phyloP scores from a whole-genome alignment of 1,284 basidiomycete genomes.

The Peniophora sp. region DNA sequence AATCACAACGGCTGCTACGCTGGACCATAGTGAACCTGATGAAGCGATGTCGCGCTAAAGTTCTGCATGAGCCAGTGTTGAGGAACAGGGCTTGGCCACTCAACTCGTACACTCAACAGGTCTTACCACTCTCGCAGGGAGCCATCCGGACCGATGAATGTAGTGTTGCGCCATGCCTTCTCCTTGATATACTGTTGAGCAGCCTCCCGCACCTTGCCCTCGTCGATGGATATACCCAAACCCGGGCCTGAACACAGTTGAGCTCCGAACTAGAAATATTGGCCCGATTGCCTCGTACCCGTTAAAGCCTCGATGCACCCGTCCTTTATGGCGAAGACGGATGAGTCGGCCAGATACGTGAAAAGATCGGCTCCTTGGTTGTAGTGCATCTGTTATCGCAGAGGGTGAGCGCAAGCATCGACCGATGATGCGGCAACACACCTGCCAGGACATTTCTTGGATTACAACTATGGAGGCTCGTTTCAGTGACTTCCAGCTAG shows the following conservation, averaged over 20 bases:
- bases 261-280: neutral
- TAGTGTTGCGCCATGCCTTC: conserved; percentile 52
- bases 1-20: too few relatives aligned
- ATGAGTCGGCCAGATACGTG: conserved; percentile 52
- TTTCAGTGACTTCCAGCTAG: neutral
- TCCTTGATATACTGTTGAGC: conserved; percentile 27
- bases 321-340: conserved; percentile 53
- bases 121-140: conserved; percentile 44
- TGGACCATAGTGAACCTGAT: too few relatives aligned
- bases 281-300: conserved; percentile 22
- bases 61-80: too few relatives aligned
- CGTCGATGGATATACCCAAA: conserved; percentile 64
- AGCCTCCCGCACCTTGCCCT: conserved; percentile 49
- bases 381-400: conserved; percentile 54
- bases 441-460: conserved; percentile 64
- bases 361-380: conserved; percentile 65
- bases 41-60: too few relatives aligned
- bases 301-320: conserved; percentile 52
- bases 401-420: neutral
- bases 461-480: conserved; percentile 41
- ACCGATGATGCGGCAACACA: conserved; percentile 11
- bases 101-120: neutral
- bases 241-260: conserved; percentile 39
- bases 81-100: too few relatives aligned
- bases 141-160: conserved; percentile 52